These are phyloP conservation scores for Chlamydomonas sphaeroides DNA, from an alignment of 139 green algal genomes.

Conservation along the genomic window DNA sequence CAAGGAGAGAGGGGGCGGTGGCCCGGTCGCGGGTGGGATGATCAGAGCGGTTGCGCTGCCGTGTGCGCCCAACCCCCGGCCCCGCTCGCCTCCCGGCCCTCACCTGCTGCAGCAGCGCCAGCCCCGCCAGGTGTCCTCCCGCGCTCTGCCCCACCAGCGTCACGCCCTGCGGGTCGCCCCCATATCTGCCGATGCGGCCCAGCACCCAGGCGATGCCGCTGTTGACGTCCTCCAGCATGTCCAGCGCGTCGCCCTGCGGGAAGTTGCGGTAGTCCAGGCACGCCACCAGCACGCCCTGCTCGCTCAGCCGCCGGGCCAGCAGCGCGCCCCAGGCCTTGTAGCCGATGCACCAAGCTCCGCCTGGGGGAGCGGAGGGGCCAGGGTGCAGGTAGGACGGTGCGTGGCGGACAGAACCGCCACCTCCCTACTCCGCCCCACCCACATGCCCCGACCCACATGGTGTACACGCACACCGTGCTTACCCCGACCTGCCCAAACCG, in stretches of 20 bases:
- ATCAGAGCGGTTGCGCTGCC: background rate
- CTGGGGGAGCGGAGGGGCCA: too few species aligned
- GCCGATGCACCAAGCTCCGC: constrained; percentile 94
- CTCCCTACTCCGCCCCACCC: too few species aligned
- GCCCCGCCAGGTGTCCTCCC: constrained; percentile 83
- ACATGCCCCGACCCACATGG: too few species aligned
- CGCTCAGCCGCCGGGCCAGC: constrained; percentile 80
- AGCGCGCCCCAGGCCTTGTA: constrained; percentile 96
- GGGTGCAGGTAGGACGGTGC: background rate
- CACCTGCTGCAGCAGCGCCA: constrained; percentile 83
- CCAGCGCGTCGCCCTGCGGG: constrained; percentile 80
- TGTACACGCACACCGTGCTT: too few species aligned
- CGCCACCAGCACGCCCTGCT: constrained; percentile 85
- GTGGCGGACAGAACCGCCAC: too few species aligned
- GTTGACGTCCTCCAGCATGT: constrained; percentile 96
- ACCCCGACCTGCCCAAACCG: too few species aligned
- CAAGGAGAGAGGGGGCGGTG: background rate
- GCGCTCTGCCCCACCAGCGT: constrained; percentile 90
- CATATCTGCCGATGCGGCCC: constrained; percentile 66
- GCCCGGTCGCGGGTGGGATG: background rate
- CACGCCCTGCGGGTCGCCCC: constrained; percentile 79
- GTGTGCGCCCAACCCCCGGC: background rate
- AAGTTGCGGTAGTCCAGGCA: constrained; percentile 98
- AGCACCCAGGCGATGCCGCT: constrained; percentile 89
- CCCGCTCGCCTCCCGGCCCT: background rate